These are phyloP conservation scores for Triticum aestivum DNA, from an alignment of 176 grass and related monocot genomes.

Conservation along the genomic window IWGSC_CS_RefSeq_v2.1 NC_057812.1:562690074-562690573, in stretches of 20 bases:
- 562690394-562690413: slow-evolving; percentile 97
- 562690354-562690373: slow-evolving; percentile 86
- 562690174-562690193: slow-evolving; percentile 65
- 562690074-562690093: slow-evolving; percentile 27
- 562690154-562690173: slow-evolving; percentile 80
- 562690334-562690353: slow-evolving; percentile 93
- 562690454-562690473: slow-evolving; percentile 95
- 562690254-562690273: slow-evolving; percentile 96
- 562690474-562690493: slow-evolving; percentile 89
- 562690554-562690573: slow-evolving; percentile 58
- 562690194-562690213: slow-evolving; percentile 85
- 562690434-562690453: slow-evolving; percentile 80
- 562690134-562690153: slow-evolving; percentile 98
- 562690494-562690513: slow-evolving; percentile 87
- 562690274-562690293: slow-evolving; percentile 89
- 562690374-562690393: slow-evolving; percentile 74
- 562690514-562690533: slow-evolving; percentile 66
- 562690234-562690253: slow-evolving; percentile 70
- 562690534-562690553: slow-evolving; percentile 45
- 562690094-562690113: slow-evolving; percentile 93
- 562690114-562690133: slow-evolving; percentile 89
- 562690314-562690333: slow-evolving; percentile 91
- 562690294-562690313: slow-evolving; percentile 89
- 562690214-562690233: slow-evolving; percentile 93
- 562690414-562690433: slow-evolving; percentile 74